Base-by-base conservation (phyloP, 805 yeast genomes). In the Grigorovia humatica region DNA sequence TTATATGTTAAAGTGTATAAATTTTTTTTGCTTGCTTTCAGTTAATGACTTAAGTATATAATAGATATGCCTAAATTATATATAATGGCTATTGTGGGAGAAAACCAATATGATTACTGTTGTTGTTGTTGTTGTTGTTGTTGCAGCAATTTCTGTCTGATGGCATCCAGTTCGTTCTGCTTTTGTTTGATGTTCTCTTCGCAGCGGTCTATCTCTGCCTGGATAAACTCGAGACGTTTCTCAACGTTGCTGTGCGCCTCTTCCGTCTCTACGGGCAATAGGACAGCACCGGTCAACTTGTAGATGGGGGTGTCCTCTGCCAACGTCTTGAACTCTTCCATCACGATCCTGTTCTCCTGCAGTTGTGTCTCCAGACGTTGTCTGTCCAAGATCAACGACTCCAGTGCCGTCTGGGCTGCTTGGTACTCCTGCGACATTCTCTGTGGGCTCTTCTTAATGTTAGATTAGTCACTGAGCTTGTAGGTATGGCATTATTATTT, bases 301-400 rank as follows among this genome's bases (percentile, higher is more conserved):
- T 80, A 93, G 27, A 93, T 81, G 59, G 85, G 86, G 15, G 95
- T 76, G 42, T 80, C 85, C 40, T 80, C 85, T 51, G 78, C 77
- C 52, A 86, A 71, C 45, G 70, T 59, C 30, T 77, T 79, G 60
- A 93, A 86, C 69, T 93, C 99, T 52, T 79, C 82, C 57, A 82
- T 75, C 15, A 93, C 99, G 48, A 93, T 90, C 60, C 82, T 82
- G 67, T 90, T 90, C 67, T 93, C 99, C 68, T 93, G 99, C 59
- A 74, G 79, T 70, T 93, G 99, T 1, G 97, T 87, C 64, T 93
- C 99, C 46, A 93, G 76, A 63, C 83, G 80, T 58, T 91, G 95
- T 62, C 98, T 81, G 12, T 88, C 80, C 5, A 79, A 72, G 41
- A 89, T 75, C 44, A 81, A 71, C 49, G 80, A 84, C 52, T 68